Evolutionary conservation across 1,284 basidiomycete genomes (phyloP), one percentile per base, ranked within the genome.

Genomic region (Ganoderma lingzhi): DNA sequence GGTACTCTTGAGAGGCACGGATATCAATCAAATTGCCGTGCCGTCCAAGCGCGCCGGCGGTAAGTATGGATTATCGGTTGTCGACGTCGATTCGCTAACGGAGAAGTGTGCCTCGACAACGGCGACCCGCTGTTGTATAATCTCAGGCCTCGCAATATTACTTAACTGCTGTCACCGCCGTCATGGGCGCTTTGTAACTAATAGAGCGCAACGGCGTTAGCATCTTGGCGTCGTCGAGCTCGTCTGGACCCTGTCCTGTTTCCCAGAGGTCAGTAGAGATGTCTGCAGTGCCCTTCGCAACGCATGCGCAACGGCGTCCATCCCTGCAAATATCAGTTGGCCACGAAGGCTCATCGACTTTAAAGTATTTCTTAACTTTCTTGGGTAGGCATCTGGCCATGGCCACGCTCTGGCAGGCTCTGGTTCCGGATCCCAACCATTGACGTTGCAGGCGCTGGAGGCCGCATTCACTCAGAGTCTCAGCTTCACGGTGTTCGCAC

Each of bases 21-120:
- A 63, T 51, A 67, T 67, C 66, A 67, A 67, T 63, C 62, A 67
- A 67, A 42, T 58, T 59, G 42, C 66, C 66, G 66, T 67, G 23
- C 62, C 61, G 62, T 23, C 23, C 58, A 23, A 60, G 58, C 53
- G 53, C 53, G 53, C 53, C 53, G 37, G 39, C 58, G 58, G 39
- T 39, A 60, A 39, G 35, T 35, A 37, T 45, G 42, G 42, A 41
- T 23, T 28, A 42, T 63, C 53, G 53, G 10, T 56, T 56, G 53
- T 56, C 53, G 53, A 56, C 53, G 53, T 56, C 53, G 53, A 19
- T 56, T 56, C 53, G 48, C 48, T 14, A 28, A 51, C 6, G 10
- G 48, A 28, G 48, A 51, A 56, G 15, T 56, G 48, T 51, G 12
- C 48, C 48, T 51, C 23, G 48, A 51, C 53, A 56, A 56, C 30